Evolutionary conservation across 1,139 yeast genomes (phyloP).

Genomic region (Diutina catenulata): DNA sequence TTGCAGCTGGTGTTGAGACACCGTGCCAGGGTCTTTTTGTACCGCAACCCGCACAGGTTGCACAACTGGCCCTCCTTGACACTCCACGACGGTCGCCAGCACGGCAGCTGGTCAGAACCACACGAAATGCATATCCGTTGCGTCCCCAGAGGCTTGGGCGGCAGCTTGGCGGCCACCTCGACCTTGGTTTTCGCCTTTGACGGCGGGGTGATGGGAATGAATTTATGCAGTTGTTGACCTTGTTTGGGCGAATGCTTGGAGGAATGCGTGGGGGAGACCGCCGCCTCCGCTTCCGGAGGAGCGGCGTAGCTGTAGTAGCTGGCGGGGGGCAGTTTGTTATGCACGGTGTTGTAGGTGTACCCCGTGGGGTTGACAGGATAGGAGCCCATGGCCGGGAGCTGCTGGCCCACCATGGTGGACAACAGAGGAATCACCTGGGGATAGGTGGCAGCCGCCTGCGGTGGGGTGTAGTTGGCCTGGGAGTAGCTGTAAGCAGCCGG

Average conservation of each 20-base stretch:
- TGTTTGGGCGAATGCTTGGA: neutral
- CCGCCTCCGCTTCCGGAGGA: neutral
- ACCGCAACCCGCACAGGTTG: conserved; percentile 90
- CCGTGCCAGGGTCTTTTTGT: conserved; percentile 87
- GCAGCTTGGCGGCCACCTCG: conserved; percentile 25
- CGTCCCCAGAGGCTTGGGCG: conserved; percentile 23
- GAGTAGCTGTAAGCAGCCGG: too few relatives aligned
- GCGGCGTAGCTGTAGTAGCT: neutral
- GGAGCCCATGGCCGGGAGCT: too few relatives aligned
- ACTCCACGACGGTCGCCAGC: conserved; percentile 99
- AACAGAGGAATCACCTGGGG: too few relatives aligned
- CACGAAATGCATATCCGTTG: conserved; percentile 74
- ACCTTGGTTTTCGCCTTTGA: conserved; percentile 20
- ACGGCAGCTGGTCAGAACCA: conserved; percentile 85
- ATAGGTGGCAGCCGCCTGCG: too few relatives aligned
- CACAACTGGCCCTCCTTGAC: conserved; percentile 82
- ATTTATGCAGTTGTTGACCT: conserved; percentile 9
- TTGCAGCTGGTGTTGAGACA: conserved; percentile 68
- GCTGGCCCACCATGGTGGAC: too few relatives aligned
- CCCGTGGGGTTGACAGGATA: too few relatives aligned
- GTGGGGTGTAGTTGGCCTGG: too few relatives aligned
- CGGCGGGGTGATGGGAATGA: conserved; percentile 36
- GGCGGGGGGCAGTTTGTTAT: too few relatives aligned
- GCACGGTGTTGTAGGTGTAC: too few relatives aligned
- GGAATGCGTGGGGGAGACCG: neutral